Base-by-base conservation (phyloP, 2,329 filamentous ascomycete genomes). In the Coniella vitis region DNA sequence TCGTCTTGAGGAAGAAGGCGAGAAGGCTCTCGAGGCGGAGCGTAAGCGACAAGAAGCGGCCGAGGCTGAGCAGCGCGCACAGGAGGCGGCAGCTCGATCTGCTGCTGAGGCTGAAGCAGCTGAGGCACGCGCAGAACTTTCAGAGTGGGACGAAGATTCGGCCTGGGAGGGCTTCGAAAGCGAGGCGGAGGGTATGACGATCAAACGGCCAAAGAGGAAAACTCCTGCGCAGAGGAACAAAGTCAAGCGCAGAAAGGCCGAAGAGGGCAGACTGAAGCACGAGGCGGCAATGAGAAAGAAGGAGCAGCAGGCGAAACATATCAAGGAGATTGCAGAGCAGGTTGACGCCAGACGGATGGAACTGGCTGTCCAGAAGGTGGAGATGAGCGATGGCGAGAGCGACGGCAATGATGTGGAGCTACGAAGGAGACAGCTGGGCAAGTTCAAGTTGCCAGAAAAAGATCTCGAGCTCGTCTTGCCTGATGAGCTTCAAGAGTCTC, bases 151-250 rank as follows among this genome's bases (percentile, higher is more conserved):
- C 52, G 87, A 91, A 59, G 90, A 95, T 62, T 93, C 87, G 40
- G 90, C 87, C 13, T 96, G 90, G 89, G 91, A 90, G 65, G 87
- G 87, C 0, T 81, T 89, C 56, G 84, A 95, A 69, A 95, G 88
- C 63, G 90, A 88, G 48, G 79, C 77, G 9, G 84, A 89, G 57
- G 84, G 87, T 54, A 55, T 82, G 46, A 83, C 79, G 60, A 78
- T 79, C 53, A 95, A 95, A 71, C 76, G 84, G 52, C 85, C 87
- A 3, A 79, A 87, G 66, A 78, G 91, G 60, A 97, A 97, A 73
- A 94, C 89, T 2, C 86, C 83, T 44, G 75, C 81, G 1, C 87
- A 97, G 67, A 77, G 90, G 54, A 97, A 97, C 70, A 90, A 85
- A 65, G 84, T 87, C 60, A 89, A 90, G 73, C 78, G 88, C 54